Evolutionary conservation across 1,284 basidiomycete species (phyloP).

Genomic region (Apiotrichum gamsii): DNA sequence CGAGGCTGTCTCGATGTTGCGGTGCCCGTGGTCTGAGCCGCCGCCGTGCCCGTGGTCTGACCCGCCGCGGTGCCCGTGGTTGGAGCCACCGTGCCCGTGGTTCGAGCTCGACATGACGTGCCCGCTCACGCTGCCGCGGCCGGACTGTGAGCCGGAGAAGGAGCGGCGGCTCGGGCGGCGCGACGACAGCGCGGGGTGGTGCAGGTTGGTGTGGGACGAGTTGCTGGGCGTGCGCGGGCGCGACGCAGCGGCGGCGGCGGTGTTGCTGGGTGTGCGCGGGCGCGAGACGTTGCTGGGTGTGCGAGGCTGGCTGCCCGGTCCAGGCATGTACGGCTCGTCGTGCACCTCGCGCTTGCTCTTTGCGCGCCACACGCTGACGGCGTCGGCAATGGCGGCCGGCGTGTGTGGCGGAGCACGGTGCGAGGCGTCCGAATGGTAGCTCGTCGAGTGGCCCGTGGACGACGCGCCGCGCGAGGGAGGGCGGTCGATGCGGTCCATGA

Average conservation of each 20-base stretch:
- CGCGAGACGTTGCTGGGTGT: not conserved
- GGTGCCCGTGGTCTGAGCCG: not conserved
- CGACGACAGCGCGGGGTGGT: too few species aligned
- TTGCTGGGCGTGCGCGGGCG: too few species aligned
- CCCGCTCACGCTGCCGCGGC: not conserved
- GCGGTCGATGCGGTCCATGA: not conserved
- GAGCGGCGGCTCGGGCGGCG: not conserved
- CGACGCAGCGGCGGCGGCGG: too few species aligned
- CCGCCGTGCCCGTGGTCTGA: too few species aligned
- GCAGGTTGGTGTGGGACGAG: too few species aligned
- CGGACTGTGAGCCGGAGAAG: not conserved
- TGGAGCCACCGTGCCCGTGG: not conserved
- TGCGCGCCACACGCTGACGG: constrained; percentile 10
- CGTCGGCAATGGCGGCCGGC: constrained; percentile 7
- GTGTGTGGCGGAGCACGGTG: constrained; percentile 3
- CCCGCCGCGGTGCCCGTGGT: not conserved
- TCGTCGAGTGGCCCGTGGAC: constrained; percentile 5
- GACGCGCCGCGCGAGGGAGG: constrained; percentile 6
- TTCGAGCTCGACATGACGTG: too few species aligned
- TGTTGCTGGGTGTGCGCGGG: not conserved
- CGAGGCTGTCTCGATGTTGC: too few species aligned
- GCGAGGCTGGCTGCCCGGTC: not conserved
- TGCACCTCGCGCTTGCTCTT: constrained; percentile 3
- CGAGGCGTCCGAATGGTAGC: too few species aligned
- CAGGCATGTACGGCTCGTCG: not conserved